Base-by-base conservation (phyloP, 805 yeast genomes). In the Yamadazyma ubonensis region DNA sequence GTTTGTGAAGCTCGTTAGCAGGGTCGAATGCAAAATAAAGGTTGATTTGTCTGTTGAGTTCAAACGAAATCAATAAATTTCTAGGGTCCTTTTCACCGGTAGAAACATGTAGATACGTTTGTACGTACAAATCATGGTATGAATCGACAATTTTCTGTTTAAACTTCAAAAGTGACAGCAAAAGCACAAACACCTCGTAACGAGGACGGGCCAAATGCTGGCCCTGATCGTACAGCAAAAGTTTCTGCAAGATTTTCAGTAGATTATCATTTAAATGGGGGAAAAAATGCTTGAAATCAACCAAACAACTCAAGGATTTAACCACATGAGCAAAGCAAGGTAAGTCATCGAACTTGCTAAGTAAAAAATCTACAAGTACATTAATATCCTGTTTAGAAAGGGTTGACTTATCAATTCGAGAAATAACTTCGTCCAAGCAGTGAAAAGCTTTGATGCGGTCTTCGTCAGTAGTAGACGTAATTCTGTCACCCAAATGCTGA, bases 71-170 rank as follows among this genome's bases (percentile, higher is more conserved):
- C 51, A 93, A 57, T 46, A 93, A 67, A 60, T 95, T 93, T 44
- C 85, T 73, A 3, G 99, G 99, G 60, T 93, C 99, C 52, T 93
- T 95, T 55, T 93, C 99, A 27, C 95, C 95, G 11, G 78, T 70
- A 2, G 95, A 86, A 20, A 88, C 55, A 42, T 79, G 78, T 25
- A 86, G 55, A 48, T 84, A 90, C 0, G 83, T 59, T 27, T 72
- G 58, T 23, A 86, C 70, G 38, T 73, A 78, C 3, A 57, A 49
- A 22, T 74, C 75, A 18, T 63, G 64, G 17, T 61, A 43, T 6
- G 39, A 44, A 7, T 49, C 43, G 11, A 43, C 16, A 12, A 47
- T 39, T 6, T 51, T 54, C 2, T 47, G 33, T 41, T 65, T 64
- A 20, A 47, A 55, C 4, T 50, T 15, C 5, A 18, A 41, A 11